Conservation (phyloP, 2,329 filamentous ascomycete genomes). For the Ophiostoma pallidulum region DNA sequence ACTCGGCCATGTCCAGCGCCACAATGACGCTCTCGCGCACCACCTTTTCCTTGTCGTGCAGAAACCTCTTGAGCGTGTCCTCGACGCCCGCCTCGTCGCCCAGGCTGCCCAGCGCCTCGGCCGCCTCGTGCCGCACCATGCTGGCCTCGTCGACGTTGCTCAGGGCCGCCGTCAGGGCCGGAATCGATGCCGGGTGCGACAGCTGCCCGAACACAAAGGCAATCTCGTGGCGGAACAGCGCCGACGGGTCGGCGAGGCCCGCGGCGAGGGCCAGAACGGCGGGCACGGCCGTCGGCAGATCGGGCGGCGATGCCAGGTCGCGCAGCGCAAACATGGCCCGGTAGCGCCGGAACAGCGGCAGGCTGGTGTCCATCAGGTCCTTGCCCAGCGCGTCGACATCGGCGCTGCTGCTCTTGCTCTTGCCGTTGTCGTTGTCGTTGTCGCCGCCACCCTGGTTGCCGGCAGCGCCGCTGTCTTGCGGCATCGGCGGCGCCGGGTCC, state of each 20-base stretch:
- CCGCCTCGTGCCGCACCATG: conserved; percentile 97
- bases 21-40: conserved; percentile 93
- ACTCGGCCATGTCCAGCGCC: conserved; percentile 95
- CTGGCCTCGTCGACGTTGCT: conserved; percentile 73
- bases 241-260: conserved; percentile 76
- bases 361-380: conserved; percentile 65
- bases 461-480: conserved; percentile 49
- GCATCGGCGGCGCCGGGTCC: conserved; percentile 84
- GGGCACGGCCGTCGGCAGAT: conserved; percentile 80
- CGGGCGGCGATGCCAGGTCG: conserved; percentile 86
- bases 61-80: conserved; percentile 68
- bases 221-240: conserved; percentile 93
- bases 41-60: conserved; percentile 85
- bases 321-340: conserved; percentile 96
- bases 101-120: conserved; percentile 87
- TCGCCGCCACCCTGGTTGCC: too few species aligned
- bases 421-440: neutral
- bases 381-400: conserved; percentile 59
- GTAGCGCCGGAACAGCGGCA: conserved; percentile 85
- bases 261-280: conserved; percentile 78
- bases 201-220: conserved; percentile 97
- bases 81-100: conserved; percentile 92
- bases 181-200: conserved; percentile 92
- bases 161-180: conserved; percentile 69
- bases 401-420: neutral